Base-by-base conservation (phyloP, 306 rosid species). In the Pterocarpus macrocarpus region DNA sequence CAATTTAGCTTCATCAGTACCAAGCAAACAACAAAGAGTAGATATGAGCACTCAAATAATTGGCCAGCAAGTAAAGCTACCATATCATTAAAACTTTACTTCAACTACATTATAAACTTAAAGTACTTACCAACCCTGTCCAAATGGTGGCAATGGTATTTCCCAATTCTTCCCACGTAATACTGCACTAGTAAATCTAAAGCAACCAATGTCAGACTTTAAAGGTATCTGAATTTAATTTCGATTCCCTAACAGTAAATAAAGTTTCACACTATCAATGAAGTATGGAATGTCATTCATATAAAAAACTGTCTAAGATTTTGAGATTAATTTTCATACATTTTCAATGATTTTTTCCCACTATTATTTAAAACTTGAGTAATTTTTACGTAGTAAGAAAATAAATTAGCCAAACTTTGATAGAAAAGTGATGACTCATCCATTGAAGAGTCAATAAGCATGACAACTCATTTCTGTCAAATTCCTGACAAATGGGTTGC, bases 61-160 rank as follows among this genome's bases (percentile, higher is more conserved):
- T 62, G 28, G 65, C 6, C 44, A 50, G 17, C 33, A 39, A 32
- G 66, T 41, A 63, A 82, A 30, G 32, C 53, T 52, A 4, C 56
- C 39, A 55, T 38, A 44, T 57, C 55, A 80, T 10, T 22, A 12
- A 39, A 49, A 75, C 47, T 56, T 75, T 33, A 70, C 57, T 64
- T 71, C 15, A 73, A 64, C 30, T 30, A 69, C 38, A 56, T 53
- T 39, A 62, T 75, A 71, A 75, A 49, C 15, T 52, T 3, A 33
- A 84, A 77, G 41, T 79, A 90, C 99, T 91, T 80, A 93, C 99
- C 99, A 95, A 15, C 99, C 99, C 91, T 90, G 90, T 67, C 99
- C 99, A 79, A 93, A 93, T 64, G 99, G 99, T 1, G 99, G 99
- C 90, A 95, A 87, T 1, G 99, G 97, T 79, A 95, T 55, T 88